Percentiles rank a stretch among this genome's conserved stretches.
These are phyloP conservation scores for Boehmeria nivea DNA, from an alignment of 306 rosid genomes.

Conservation along the genomic window DNA sequence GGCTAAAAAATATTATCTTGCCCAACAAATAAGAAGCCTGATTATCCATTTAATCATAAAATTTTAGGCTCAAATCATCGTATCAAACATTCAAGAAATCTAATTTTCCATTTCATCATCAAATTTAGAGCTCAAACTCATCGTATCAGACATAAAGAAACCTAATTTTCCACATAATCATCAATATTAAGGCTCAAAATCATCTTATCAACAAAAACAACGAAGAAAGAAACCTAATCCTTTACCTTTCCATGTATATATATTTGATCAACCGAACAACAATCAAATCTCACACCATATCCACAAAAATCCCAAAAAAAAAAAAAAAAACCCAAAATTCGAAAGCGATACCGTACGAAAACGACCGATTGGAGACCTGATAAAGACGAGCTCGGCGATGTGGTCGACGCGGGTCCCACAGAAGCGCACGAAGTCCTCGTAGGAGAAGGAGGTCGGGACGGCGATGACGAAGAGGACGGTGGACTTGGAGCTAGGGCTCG, in stretches of 20 bases:
- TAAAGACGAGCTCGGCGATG: slow-evolving; percentile 61
- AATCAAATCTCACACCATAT: background rate
- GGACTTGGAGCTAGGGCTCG: slow-evolving; percentile 51
- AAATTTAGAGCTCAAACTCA: too few species aligned
- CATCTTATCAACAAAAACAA: too few species aligned
- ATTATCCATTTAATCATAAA: background rate
- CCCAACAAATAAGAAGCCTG: too few species aligned
- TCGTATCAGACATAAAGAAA: too few species aligned
- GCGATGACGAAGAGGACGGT: slow-evolving; percentile 64
- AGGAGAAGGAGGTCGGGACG: slow-evolving; percentile 79
- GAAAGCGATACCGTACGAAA: background rate
- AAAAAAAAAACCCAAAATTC: background rate
- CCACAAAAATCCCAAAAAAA: too few species aligned
- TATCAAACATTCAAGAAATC: background rate
- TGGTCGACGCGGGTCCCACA: slow-evolving; percentile 57
- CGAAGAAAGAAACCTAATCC: too few species aligned
- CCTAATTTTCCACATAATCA: too few species aligned
- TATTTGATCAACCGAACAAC: background rate
- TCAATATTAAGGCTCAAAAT: too few species aligned
- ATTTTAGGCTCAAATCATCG: background rate
- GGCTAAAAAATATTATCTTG: too few species aligned
- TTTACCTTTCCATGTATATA: background rate
- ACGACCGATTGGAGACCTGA: slow-evolving; percentile 36
- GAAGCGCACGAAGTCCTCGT: slow-evolving; percentile 65
- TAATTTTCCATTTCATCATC: background rate